Evolutionary conservation across 2,329 filamentous ascomycete genomes (phyloP), one percentile per base, ranked within the genome.

Genomic region (Venturia asperata): DNA sequence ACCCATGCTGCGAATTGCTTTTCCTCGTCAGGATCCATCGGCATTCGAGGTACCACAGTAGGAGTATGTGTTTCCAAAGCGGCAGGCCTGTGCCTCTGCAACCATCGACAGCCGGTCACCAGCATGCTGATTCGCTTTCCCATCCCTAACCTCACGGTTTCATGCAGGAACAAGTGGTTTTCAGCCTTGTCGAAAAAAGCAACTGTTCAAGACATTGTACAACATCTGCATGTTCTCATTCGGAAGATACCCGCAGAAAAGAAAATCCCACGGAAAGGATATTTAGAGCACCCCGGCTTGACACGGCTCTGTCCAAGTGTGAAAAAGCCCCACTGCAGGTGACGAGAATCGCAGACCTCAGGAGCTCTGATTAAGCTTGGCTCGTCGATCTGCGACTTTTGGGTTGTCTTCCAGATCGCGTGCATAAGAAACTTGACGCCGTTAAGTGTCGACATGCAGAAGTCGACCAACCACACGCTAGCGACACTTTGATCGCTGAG

Each of bases 141-240:
- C 24, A 56, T 56, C 49, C 49, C 15, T n/a, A 27, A 37, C 52
- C n/a, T 19, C 7, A 11, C 17, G 27, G 52, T 58, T 37, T 34
- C 52, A 58, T n/a, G 10, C 52, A 58, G 52, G 52, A 58, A 58
- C 52, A 58, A 37, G 27, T 52, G 24, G 52, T 58, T 13, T 37
- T 37, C 52, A 58, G 52, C 52, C 52, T 58, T 52, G 47, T 52
- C 47, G 21, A 52, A 27, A 13, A 13, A 4, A 27, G 1, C 0
- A 10, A 21, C 3, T 24, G 45, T 11, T 9, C 45, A 24, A 24
- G 49, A 55, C 49, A 27, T 55, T 10, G 13, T 55, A 17, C 11
- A 11, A 34, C 49, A 30, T 55, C 5, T 55, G 49, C 49, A 19
- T 55, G 24, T 17, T 37, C 15, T 21, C 5, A 1, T 34, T 7